Percentiles rank a stretch among this genome's conserved stretches.
Conservation (phyloP, 441 rosid species). For the Gossypium trilobum region DNA sequence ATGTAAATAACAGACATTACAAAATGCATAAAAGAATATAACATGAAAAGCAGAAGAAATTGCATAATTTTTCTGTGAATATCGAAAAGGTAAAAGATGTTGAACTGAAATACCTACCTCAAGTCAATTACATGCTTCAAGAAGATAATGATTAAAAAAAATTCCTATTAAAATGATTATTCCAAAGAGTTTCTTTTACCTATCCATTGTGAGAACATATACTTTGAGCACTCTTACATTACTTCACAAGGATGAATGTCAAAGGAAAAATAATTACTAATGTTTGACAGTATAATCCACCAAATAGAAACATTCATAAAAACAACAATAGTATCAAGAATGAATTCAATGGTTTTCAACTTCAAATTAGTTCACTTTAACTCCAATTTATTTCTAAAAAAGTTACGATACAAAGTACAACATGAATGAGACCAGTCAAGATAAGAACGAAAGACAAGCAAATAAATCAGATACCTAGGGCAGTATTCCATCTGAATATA, state of each 20-base stretch:
- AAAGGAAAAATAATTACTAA: background rate
- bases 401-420: background rate
- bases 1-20: background rate
- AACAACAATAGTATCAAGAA: background rate
- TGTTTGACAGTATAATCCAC: background rate
- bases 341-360: background rate
- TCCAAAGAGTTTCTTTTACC: slow-evolving; percentile 1
- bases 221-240: background rate
- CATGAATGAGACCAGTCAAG: background rate
- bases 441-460: background rate
- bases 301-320: background rate
- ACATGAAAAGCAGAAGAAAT: background rate
- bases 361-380: background rate
- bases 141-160: slow-evolving; percentile 1
- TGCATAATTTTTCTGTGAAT: background rate
- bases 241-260: slow-evolving; percentile 2
- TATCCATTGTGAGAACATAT: background rate
- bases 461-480: slow-evolving; percentile 54
- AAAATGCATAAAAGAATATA: background rate
- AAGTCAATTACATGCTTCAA: slow-evolving; percentile 1
- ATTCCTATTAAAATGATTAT: background rate
- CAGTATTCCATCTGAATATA: slow-evolving; percentile 98
- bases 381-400: background rate
- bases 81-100: background rate
- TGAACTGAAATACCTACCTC: background rate